These are phyloP conservation scores for Afroboletus lepidellus DNA, from an alignment of 1,284 basidiomycete genomes.

Conservation along the genomic window DNA sequence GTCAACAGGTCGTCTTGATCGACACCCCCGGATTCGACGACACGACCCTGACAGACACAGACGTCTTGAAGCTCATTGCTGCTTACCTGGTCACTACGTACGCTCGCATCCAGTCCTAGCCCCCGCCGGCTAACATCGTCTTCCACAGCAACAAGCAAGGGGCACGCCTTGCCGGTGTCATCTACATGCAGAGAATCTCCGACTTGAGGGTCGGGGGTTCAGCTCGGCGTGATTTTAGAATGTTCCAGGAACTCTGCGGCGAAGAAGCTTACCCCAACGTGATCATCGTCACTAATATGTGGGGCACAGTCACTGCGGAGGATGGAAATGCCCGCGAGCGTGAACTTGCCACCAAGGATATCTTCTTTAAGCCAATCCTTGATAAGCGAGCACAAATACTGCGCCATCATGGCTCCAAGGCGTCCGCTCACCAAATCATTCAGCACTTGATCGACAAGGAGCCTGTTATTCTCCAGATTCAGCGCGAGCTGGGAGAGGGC, in stretches of 20 bases:
- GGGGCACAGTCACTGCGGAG: slow-evolving; percentile 39
- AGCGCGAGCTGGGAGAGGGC: slow-evolving; percentile 39
- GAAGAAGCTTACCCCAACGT: slow-evolving; percentile 48
- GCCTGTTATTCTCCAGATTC: slow-evolving; percentile 39
- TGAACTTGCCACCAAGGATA: slow-evolving; percentile 37
- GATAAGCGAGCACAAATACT: slow-evolving; percentile 39
- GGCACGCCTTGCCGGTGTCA: slow-evolving; percentile 39
- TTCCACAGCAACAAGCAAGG: slow-evolving; percentile 41
- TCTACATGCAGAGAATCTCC: slow-evolving; percentile 55
- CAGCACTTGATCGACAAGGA: slow-evolving; percentile 34
- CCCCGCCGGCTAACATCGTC: slow-evolving; percentile 3
- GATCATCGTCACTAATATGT: slow-evolving; percentile 51
- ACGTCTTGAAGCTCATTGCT: slow-evolving; percentile 38
- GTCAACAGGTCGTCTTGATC: slow-evolving; percentile 33
- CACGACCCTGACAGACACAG: slow-evolving; percentile 36
- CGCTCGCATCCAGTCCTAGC: background rate
- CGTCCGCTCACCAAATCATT: slow-evolving; percentile 37
- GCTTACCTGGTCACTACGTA: slow-evolving; percentile 36
- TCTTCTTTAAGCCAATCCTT: slow-evolving; percentile 41
- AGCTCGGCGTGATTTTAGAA: slow-evolving; percentile 47
- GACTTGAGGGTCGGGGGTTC: slow-evolving; percentile 51
- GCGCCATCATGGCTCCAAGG: slow-evolving; percentile 36
- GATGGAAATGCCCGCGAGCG: slow-evolving; percentile 35
- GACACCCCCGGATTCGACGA: slow-evolving; percentile 43
- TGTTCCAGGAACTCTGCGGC: slow-evolving; percentile 54